Percentiles rank a stretch among this genome's conserved stretches.
Conservation (phyloP, 495 filamentous ascomycete species). For the Parathielavia hyrcaniae region DNA sequence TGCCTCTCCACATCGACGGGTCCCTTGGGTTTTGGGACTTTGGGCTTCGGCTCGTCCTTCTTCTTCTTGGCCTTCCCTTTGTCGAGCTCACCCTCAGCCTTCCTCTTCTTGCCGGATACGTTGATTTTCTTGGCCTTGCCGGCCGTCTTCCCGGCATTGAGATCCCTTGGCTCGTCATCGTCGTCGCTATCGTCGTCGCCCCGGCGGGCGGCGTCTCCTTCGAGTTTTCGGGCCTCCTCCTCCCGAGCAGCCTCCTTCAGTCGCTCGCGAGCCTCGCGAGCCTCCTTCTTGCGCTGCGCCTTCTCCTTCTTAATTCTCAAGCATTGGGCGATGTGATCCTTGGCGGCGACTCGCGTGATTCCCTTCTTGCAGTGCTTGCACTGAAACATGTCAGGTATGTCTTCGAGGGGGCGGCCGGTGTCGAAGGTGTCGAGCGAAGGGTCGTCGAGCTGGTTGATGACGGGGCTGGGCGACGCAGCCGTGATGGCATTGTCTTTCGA, state of each 20-base stretch:
- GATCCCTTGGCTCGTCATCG: conserved; percentile 36
- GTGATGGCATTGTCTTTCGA: conserved; percentile 37
- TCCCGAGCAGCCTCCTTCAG: conserved; percentile 54
- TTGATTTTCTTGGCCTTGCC: conserved; percentile 71
- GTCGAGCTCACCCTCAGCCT: conserved; percentile 71
- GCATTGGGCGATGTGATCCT: conserved; percentile 63
- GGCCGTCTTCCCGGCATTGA: conserved; percentile 48
- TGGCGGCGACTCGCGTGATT: conserved; percentile 53
- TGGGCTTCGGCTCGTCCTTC: conserved; percentile 91
- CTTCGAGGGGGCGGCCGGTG: conserved; percentile 66
- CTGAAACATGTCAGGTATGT: conserved; percentile 57
- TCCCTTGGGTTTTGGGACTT: conserved; percentile 79
- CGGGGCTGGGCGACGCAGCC: conserved; percentile 42
- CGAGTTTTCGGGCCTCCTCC: conserved; percentile 52
- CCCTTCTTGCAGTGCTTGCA: conserved; percentile 82
- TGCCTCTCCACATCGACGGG: conserved; percentile 97
- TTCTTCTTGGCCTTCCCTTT: conserved; percentile 83
- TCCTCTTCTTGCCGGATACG: conserved; percentile 68
- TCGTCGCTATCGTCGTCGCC: conserved; percentile 73
- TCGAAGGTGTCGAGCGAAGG: conserved; percentile 63
- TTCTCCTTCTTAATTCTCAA: conserved; percentile 67
- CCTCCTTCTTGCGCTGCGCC: conserved; percentile 71
- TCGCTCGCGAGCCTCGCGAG: conserved; percentile 64
- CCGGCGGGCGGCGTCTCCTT: conserved; percentile 47
- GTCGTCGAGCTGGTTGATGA: conserved; percentile 70